Evolutionary conservation across 106 monocot genomes (phyloP).

Genomic region (Gastrodia elata): DNA sequence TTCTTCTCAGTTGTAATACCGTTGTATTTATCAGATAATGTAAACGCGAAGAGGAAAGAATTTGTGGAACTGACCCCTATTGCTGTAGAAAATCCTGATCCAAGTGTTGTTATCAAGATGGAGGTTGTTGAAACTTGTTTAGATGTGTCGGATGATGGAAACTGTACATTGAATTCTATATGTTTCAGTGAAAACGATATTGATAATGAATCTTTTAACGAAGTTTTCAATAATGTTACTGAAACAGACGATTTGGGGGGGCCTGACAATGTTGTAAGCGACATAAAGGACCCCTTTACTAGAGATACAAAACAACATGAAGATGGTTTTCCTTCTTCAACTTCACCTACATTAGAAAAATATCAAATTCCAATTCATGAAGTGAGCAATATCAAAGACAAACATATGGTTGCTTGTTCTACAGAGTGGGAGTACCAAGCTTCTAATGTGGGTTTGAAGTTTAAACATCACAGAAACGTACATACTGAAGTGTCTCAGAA

Average conservation of each 20-base stretch:
- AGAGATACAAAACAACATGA: background rate
- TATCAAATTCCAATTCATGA: background rate
- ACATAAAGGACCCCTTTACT: background rate
- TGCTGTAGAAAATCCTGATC: background rate
- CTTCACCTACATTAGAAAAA: background rate
- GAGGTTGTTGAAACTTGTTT: constrained; percentile 16
- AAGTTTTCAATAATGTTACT: constrained; percentile 9
- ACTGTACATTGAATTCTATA: background rate
- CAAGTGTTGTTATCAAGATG: constrained; percentile 19
- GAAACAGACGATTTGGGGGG: background rate
- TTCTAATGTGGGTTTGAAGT: constrained; percentile 18
- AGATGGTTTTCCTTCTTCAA: background rate
- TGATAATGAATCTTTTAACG: constrained; percentile 5
- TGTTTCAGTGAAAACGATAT: background rate
- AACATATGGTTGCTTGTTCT: constrained; percentile 7
- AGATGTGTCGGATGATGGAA: background rate
- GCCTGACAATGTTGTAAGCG: background rate
- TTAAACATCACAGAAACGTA: background rate
- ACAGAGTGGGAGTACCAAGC: background rate
- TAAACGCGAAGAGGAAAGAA: constrained; percentile 8
- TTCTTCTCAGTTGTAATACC: constrained; percentile 1
- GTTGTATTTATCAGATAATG: constrained; percentile 13
- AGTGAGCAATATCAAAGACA: constrained; percentile 6
- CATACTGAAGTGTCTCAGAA: constrained; percentile 5
- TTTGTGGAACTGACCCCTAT: background rate